A percentile compares a stretch with the other conserved stretches of the same genome.
Conservation (phyloP, 441 rosid species). For the Raphanus hybrid region DNA sequence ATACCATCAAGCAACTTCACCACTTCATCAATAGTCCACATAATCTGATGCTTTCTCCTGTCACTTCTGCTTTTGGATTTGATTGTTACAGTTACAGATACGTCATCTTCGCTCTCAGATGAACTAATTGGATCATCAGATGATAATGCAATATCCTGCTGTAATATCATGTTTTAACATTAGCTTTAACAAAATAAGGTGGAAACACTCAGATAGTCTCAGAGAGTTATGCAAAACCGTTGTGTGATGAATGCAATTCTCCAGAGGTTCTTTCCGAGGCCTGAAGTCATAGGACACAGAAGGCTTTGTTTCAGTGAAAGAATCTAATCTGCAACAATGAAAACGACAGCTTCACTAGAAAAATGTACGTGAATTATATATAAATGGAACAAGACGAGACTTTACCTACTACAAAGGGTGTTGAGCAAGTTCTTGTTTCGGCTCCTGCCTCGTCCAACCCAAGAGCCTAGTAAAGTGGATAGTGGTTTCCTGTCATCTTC, state of each 20-base stretch:
- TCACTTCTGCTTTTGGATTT: conserved; percentile 51
- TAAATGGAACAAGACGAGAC: conserved; percentile 29
- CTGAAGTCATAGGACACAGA: conserved; percentile 46
- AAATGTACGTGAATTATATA: conserved; percentile 44
- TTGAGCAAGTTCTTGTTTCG: conserved; percentile 56
- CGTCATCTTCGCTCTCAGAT: conserved; percentile 65
- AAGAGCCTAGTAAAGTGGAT: conserved; percentile 45
- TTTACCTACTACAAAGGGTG: conserved; percentile 50
- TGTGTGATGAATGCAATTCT: conserved; percentile 49
- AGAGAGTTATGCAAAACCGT: conserved; percentile 32
- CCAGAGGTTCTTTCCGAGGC: conserved; percentile 48
- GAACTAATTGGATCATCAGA: conserved; percentile 50
- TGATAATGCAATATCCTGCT: conserved; percentile 47
- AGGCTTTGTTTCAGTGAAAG: conserved; percentile 35
- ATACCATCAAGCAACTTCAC: conserved; percentile 84
- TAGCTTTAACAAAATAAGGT: not conserved
- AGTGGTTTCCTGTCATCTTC: conserved; percentile 58
- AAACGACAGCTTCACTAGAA: conserved; percentile 31
- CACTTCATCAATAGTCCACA: conserved; percentile 90
- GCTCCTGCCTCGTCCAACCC: conserved; percentile 52
- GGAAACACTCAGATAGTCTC: conserved; percentile 1
- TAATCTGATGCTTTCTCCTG: conserved; percentile 84
- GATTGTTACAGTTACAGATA: conserved; percentile 38
- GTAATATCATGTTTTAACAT: conserved; percentile 24
- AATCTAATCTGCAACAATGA: conserved; percentile 37